phyloP scores from a whole-genome alignment of 192 early-diverging fungal genomes.

The Helicostylum pulchrum region DNA sequence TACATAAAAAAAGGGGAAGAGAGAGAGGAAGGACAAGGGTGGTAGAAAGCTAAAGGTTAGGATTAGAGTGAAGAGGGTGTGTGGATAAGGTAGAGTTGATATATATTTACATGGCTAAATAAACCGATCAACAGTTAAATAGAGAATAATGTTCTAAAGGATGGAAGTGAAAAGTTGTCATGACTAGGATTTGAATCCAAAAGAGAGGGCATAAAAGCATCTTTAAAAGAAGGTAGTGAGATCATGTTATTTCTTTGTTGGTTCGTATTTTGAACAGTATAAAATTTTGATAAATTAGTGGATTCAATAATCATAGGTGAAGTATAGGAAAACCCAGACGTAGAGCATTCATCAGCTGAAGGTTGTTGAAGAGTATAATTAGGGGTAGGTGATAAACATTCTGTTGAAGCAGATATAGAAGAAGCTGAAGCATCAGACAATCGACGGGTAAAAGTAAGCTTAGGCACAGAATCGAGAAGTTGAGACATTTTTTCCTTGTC shows the following conservation, averaged over 20 bases:
- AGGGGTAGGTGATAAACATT: no score
- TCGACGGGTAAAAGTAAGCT: not conserved
- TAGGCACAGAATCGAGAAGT: not conserved
- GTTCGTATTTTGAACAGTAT: not conserved
- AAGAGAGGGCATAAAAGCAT: not conserved
- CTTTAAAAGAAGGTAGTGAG: conserved; percentile 3
- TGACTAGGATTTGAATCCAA: no score
- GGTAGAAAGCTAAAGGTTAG: not conserved
- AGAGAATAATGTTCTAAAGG: conserved; percentile 8
- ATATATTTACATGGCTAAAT: not conserved
- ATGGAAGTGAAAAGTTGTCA: conserved; percentile 2
- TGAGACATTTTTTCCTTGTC: not conserved
- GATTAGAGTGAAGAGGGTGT: not conserved
- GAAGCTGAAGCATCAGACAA: not conserved
- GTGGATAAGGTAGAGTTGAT: not conserved
- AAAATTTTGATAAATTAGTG: not conserved
- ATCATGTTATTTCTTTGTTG: not conserved
- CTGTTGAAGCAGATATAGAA: no score
- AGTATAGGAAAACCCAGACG: not conserved
- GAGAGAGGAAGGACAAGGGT: not conserved
- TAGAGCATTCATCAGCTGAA: no score
- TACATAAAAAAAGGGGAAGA: not conserved
- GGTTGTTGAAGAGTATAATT: no score
- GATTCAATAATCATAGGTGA: not conserved
- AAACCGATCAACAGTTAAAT: not conserved